Conservation (phyloP, 2,329 filamentous ascomycete species). For the Myriosclerotinia scirpicola region DNA sequence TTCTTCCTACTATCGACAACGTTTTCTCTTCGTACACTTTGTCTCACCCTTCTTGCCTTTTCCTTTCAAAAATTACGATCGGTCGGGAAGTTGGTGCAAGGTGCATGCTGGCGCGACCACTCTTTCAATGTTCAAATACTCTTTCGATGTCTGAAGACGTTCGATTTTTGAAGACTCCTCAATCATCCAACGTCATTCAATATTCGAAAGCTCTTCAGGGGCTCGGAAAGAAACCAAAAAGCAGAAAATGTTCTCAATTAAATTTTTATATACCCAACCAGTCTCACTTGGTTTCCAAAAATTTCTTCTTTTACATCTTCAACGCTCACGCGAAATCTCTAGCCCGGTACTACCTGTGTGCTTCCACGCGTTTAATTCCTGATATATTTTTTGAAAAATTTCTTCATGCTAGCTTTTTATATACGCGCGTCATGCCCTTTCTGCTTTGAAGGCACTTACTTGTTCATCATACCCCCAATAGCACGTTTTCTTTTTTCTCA, state of each 20-base stretch:
- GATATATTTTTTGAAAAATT: not conserved
- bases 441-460: not conserved
- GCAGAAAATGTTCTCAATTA: constrained; percentile 1
- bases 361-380: constrained; percentile 1
- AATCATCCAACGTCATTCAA: too few relatives aligned
- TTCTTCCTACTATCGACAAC: not conserved
- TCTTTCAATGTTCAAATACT: too few relatives aligned
- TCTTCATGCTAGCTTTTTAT: not conserved
- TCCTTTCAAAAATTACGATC: not conserved
- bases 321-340: constrained; percentile 19
- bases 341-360: constrained; percentile 5
- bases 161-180: too few relatives aligned
- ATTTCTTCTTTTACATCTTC: constrained; percentile 17
- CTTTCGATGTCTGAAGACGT: too few relatives aligned
- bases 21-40: not conserved
- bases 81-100: not conserved
- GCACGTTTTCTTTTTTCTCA: constrained; percentile 21
- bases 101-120: not conserved
- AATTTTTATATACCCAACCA: constrained; percentile 22
- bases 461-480: constrained; percentile 9
- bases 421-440: not conserved
- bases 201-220: too few relatives aligned
- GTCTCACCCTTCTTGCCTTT: not conserved
- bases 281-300: not conserved
- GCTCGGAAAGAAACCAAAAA: not conserved